Evolutionary conservation across 495 filamentous ascomycete species (phyloP).

Genomic region (Penicillium argentinense): DNA sequence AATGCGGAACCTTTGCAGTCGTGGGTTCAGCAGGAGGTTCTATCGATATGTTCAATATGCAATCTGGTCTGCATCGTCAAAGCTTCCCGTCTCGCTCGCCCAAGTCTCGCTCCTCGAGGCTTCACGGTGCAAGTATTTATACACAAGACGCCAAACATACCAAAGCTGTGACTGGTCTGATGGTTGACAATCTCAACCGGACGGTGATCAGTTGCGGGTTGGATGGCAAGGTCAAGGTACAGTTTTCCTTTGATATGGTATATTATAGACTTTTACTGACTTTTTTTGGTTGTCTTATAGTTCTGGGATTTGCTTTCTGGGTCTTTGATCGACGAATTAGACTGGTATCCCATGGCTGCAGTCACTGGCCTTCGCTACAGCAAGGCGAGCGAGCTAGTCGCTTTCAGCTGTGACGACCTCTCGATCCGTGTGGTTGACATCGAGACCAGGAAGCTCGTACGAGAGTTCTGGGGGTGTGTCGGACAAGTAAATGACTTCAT

Average conservation of each 20-base stretch:
- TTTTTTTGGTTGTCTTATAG: slow-evolving; percentile 20
- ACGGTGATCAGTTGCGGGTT: slow-evolving; percentile 79
- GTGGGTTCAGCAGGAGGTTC: slow-evolving; percentile 79
- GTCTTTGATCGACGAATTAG: slow-evolving; percentile 71
- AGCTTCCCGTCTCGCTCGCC: slow-evolving; percentile 73
- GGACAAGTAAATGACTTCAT: slow-evolving; percentile 80
- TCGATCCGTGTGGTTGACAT: slow-evolving; percentile 87
- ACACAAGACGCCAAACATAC: slow-evolving; percentile 63
- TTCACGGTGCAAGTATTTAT: slow-evolving; percentile 1
- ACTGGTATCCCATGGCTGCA: slow-evolving; percentile 80
- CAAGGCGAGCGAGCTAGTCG: slow-evolving; percentile 78
- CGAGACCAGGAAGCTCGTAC: slow-evolving; percentile 82
- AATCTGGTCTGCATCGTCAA: slow-evolving; percentile 84
- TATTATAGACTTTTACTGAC: not conserved
- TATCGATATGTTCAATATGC: slow-evolving; percentile 94
- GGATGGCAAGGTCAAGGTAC: slow-evolving; percentile 86
- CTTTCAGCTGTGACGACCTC: slow-evolving; percentile 84
- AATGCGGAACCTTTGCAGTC: slow-evolving; percentile 93
- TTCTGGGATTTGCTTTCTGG: slow-evolving; percentile 94
- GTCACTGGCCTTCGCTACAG: slow-evolving; percentile 77
- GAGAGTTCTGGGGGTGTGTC: slow-evolving; percentile 90
- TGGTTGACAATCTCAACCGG: slow-evolving; percentile 81
- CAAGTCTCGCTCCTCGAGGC: slow-evolving; percentile 51
- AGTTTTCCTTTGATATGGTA: not conserved
- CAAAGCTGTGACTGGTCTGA: slow-evolving; percentile 78